A percentile compares a stretch with the other conserved stretches of the same genome.
These are phyloP conservation scores for Aspergillus sp. DNA, from an alignment of 2,329 filamentous ascomycete species.

Conservation along the genomic window DNA sequence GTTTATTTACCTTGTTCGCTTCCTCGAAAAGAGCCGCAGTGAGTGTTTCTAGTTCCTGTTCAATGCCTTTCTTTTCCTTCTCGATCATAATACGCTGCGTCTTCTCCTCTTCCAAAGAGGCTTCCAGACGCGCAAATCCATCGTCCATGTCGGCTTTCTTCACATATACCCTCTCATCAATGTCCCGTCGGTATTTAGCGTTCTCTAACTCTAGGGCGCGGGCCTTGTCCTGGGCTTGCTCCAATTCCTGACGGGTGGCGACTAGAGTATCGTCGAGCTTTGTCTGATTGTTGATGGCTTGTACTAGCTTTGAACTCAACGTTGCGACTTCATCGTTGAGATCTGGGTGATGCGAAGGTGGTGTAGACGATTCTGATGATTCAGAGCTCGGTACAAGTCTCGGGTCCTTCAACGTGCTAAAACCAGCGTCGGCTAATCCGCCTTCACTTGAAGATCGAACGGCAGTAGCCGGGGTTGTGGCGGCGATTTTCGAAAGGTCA, in stretches of 20 bases:
- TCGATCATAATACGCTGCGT: slow-evolving; percentile 65
- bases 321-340: slow-evolving; percentile 77
- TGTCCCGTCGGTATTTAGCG: slow-evolving; percentile 66
- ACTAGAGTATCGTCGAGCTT: slow-evolving; percentile 85
- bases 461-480: slow-evolving; percentile 24
- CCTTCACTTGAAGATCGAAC: slow-evolving; percentile 28
- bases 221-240: slow-evolving; percentile 67
- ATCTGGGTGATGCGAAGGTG: slow-evolving; percentile 54
- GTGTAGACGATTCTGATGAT: slow-evolving; percentile 35
- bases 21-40: slow-evolving; percentile 96
- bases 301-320: slow-evolving; percentile 92
- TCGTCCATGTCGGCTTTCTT: slow-evolving; percentile 70
- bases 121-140: slow-evolving; percentile 63
- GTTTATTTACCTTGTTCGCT: slow-evolving; percentile 70
- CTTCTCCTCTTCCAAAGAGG: slow-evolving; percentile 64
- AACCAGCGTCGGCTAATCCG: slow-evolving; percentile 38
- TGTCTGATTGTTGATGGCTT: slow-evolving; percentile 95
- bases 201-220: slow-evolving; percentile 67
- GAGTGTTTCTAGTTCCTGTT: slow-evolving; percentile 85
- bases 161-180: slow-evolving; percentile 74
- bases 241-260: slow-evolving; percentile 78
- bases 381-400: slow-evolving; percentile 37
- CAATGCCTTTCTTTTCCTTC: slow-evolving; percentile 82
- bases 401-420: slow-evolving; percentile 49
- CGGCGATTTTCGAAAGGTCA: slow-evolving; percentile 37